Percentiles rank a stretch among this genome's conserved stretches.
Conservation (phyloP, 2,329 filamentous ascomycete genomes). For the Ophiostoma sp. region DNA sequence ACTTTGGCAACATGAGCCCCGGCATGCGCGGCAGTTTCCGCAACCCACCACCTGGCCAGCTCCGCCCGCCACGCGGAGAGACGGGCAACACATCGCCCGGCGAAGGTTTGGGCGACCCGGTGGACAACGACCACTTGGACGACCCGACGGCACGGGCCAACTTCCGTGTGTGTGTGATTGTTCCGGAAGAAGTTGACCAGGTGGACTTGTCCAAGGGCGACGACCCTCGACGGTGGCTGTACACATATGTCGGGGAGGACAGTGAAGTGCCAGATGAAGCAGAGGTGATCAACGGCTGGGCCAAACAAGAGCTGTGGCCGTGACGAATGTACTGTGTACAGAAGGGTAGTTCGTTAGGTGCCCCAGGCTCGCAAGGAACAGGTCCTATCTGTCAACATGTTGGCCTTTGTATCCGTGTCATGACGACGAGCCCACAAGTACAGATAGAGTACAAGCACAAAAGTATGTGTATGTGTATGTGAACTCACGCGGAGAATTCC, state of each 20-base stretch:
- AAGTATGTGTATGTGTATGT: neutral
- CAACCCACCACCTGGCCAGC: conserved; percentile 67
- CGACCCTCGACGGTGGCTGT: conserved; percentile 64
- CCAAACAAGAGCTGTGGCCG: conserved; percentile 69
- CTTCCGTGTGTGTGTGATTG: conserved; percentile 81
- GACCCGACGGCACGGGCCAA: conserved; percentile 71
- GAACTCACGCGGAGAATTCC: neutral
- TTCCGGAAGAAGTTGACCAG: conserved; percentile 74
- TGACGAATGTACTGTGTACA: conserved; percentile 36
- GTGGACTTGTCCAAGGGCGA: conserved; percentile 69
- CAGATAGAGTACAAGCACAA: neutral
- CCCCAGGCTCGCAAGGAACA: neutral
- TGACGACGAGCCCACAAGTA: neutral
- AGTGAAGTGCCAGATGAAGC: conserved; percentile 35
- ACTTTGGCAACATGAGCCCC: conserved; percentile 87
- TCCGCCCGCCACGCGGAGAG: conserved; percentile 51
- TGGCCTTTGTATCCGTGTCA: neutral
- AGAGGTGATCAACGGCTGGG: conserved; percentile 58
- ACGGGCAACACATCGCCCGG: conserved; percentile 36
- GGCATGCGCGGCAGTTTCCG: conserved; percentile 75
- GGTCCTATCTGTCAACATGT: neutral
- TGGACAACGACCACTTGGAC: conserved; percentile 65
- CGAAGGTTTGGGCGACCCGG: conserved; percentile 58
- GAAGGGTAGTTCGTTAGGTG: neutral
- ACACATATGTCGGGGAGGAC: conserved; percentile 55